A percentile compares a stretch with the other conserved stretches of the same genome.
Evolutionary conservation across 2,329 filamentous ascomycete species (phyloP).

Genomic region (Aureobasidium lini): DNA sequence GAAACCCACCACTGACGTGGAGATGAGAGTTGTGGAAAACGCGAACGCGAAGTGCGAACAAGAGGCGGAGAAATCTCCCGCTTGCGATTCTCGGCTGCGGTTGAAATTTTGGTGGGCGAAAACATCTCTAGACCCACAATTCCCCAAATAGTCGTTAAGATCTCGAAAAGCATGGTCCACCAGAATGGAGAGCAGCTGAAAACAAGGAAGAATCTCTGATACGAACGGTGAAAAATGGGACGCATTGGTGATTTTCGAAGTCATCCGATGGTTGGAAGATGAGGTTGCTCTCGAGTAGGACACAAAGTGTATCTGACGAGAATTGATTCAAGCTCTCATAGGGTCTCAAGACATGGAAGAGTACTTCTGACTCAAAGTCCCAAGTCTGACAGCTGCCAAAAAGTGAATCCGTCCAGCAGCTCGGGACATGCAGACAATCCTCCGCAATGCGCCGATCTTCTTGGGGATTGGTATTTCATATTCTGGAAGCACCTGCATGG

Average conservation of each 20-base stretch:
- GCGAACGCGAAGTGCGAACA: background rate
- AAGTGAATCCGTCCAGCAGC: background rate
- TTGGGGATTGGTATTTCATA: background rate
- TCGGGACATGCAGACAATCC: background rate
- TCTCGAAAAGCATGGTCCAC: background rate
- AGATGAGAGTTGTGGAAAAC: background rate
- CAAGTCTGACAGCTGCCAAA: conserved; percentile 5
- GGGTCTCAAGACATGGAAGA: background rate
- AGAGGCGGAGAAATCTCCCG: background rate
- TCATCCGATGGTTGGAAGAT: background rate
- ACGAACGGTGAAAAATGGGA: background rate
- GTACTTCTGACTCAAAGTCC: background rate
- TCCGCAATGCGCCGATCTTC: background rate
- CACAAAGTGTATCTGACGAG: background rate
- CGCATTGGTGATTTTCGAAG: no score
- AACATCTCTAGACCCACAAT: background rate
- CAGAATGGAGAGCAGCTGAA: conserved; percentile 1
- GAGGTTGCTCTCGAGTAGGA: background rate
- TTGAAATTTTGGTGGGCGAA: background rate
- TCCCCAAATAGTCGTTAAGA: background rate
- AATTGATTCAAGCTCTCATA: background rate
- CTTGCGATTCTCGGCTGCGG: background rate
- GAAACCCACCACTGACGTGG: background rate
- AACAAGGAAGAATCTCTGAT: background rate
- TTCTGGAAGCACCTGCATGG: background rate